Evolutionary conservation across 2,329 filamentous ascomycete species (phyloP), one percentile per base, ranked within the genome.

Genomic region (Penicillium sclerotigenum): DNA sequence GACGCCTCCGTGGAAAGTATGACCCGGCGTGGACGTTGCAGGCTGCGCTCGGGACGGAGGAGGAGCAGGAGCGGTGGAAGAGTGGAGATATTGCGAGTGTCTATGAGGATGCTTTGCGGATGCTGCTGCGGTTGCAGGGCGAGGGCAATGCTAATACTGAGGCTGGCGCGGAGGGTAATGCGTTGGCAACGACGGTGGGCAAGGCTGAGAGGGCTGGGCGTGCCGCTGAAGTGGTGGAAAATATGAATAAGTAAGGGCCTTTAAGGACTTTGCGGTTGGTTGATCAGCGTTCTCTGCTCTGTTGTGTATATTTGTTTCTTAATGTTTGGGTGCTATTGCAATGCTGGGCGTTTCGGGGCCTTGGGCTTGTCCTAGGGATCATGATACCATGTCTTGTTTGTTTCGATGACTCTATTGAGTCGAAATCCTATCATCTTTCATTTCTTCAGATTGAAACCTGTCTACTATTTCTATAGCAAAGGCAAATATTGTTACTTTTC

Each of bases 211-310:
- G 78, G 52, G 78, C 78, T 33, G 71, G 68, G 22, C 70, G 69
- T 47, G 76, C 75, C 36, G 76, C 71, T 24, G 77, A 79, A 49
- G 76, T 79, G n/a, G 74, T 79, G 55, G 76, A 80, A 63, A 71
- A 71, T 59, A 74, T 76, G 65, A 71, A 71, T 58, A 74, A 76
- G 63, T 78, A 64, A 75, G 53, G 7, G 14, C 26, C 26, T n/a
- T 56, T 57, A 47, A 33, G 37, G 42, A 29, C 58, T 56, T 46
- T 47, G 43, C 16, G n/a, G 43, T 58, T 18, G 24, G 45, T 49
- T 54, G 31, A 41, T 14, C 56, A 36, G 31, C 37, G 48, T 58
- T 50, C 45, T 22, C 37, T 53, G 53, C 24, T 38, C 53, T 48
- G 34, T 34, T 55, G n/a, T 42, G 48, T 53, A 13, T 31, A 11